phyloP scores from a whole-genome alignment of 441 rosid species.

The Jatropha multifida region DNA sequence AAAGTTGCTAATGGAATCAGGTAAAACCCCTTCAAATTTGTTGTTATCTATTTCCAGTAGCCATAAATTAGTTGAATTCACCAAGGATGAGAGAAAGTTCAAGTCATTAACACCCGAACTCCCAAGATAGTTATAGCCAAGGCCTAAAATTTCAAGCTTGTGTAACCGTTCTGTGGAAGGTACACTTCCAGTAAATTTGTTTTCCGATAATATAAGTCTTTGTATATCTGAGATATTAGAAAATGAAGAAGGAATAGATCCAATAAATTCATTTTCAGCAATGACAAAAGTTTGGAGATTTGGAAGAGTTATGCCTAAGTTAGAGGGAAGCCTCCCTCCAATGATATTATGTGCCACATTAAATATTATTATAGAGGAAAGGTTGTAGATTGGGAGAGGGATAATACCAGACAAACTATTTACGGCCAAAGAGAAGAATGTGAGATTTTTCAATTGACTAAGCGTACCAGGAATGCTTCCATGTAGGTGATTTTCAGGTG shows the following conservation, averaged over 20 bases:
- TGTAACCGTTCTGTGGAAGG: neutral
- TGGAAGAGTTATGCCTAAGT: slow-evolving; percentile 22
- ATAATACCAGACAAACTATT: slow-evolving; percentile 17
- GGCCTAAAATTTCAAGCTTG: neutral
- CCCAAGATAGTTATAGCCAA: neutral
- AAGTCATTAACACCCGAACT: slow-evolving; percentile 5
- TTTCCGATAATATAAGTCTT: neutral
- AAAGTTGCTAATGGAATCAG: slow-evolving; percentile 8
- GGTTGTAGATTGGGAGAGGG: slow-evolving; percentile 30
- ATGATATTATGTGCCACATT: slow-evolving; percentile 14
- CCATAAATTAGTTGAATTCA: neutral
- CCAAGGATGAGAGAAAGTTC: neutral
- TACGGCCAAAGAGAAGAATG: neutral
- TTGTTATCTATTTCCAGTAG: neutral
- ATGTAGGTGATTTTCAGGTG: neutral
- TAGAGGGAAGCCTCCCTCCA: slow-evolving; percentile 19
- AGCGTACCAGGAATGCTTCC: slow-evolving; percentile 26
- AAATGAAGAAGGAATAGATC: slow-evolving; percentile 25
- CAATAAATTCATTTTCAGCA: neutral
- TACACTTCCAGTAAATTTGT: neutral
- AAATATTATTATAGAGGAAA: slow-evolving; percentile 4
- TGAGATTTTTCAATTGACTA: slow-evolving; percentile 14
- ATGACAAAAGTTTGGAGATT: neutral
- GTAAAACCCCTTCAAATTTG: slow-evolving; percentile 3
- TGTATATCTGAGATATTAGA: slow-evolving; percentile 25